Conservation (phyloP, 441 rosid species). For the Erodium moschatum region DNA sequence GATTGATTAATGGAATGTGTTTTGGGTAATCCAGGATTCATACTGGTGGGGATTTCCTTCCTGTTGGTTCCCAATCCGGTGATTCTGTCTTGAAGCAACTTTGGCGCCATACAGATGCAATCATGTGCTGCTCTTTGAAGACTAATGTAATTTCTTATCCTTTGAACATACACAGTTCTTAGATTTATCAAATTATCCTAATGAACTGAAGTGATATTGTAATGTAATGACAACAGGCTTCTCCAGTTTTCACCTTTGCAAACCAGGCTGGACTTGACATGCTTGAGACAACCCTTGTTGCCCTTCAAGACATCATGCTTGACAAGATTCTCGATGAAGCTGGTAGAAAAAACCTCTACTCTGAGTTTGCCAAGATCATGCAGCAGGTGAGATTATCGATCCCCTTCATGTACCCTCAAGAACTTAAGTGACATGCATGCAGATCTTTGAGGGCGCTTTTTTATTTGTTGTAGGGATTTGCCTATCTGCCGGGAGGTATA, state of each 20-base stretch:
- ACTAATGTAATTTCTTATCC: constrained; percentile 23
- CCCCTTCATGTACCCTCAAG: no score
- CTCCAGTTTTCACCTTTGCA: constrained; percentile 75
- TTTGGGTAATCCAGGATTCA: constrained; percentile 38
- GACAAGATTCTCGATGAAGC: constrained; percentile 83
- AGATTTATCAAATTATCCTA: not conserved
- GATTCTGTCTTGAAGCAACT: constrained; percentile 60
- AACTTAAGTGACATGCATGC: no score
- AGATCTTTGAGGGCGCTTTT: not conserved
- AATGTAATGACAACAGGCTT: constrained; percentile 31
- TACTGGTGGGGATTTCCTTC: constrained; percentile 59
- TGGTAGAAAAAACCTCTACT: constrained; percentile 57
- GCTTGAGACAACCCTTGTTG: constrained; percentile 87
- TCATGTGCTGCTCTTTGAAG: constrained; percentile 80
- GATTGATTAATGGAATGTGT: constrained; percentile 24
- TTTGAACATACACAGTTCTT: not conserved
- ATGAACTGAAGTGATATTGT: not conserved
- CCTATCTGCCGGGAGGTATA: constrained; percentile 67
- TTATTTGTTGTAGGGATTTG: constrained; percentile 43
- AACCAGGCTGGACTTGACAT: constrained; percentile 95
- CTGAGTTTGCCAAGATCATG: constrained; percentile 74
- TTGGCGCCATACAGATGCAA: constrained; percentile 79
- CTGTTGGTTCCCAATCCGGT: constrained; percentile 31
- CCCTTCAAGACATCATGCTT: constrained; percentile 23
- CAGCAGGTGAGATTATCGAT: no score